A percentile compares a stretch with the other conserved stretches of the same genome.
Evolutionary conservation across 208 protist genomes (phyloP).

Genomic region (Wallacemonas collosoma): DNA sequence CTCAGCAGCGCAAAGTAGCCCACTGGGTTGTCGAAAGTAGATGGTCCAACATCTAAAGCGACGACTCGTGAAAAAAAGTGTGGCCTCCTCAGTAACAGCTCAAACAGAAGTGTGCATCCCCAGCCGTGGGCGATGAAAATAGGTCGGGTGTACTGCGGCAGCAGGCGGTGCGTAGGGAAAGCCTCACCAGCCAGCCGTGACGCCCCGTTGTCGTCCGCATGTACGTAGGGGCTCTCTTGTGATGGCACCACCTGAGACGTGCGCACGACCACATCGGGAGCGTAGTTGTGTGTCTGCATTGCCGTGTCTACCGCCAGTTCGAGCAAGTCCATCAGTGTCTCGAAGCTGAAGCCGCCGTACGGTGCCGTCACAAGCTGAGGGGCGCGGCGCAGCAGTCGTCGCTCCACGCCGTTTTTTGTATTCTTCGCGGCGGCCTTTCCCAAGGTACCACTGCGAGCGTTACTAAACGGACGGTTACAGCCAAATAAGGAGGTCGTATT

Average conservation of each 20-base stretch:
- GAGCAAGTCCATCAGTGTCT: constrained; percentile 64
- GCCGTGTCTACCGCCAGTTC: constrained; percentile 74
- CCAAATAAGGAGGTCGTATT: not conserved
- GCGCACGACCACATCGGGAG: constrained; percentile 25
- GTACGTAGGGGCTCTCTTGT: too few relatives aligned
- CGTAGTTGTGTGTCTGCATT: constrained; percentile 71
- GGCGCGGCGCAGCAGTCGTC: not conserved
- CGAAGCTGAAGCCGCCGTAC: constrained; percentile 54
- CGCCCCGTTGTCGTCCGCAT: too few relatives aligned
- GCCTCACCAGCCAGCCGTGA: not conserved
- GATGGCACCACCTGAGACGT: not conserved
- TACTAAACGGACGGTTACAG: too few relatives aligned
- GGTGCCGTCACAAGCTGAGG: not conserved
- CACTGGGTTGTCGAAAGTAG: constrained; percentile 29
- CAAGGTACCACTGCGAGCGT: too few relatives aligned
- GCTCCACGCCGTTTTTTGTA: not conserved
- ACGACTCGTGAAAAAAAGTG: constrained; percentile 63
- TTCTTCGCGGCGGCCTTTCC: not conserved
- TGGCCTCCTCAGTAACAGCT: constrained; percentile 57
- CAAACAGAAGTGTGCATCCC: constrained; percentile 60
- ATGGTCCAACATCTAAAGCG: constrained; percentile 51
- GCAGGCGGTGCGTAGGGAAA: constrained; percentile 39
- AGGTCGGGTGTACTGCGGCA: constrained; percentile 39
- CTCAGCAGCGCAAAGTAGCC: not conserved
- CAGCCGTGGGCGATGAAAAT: constrained; percentile 70